These are phyloP conservation scores for Aureoboletus auriporus DNA, from an alignment of 768 basidiomycete genomes.

Conservation along the genomic window DNA sequence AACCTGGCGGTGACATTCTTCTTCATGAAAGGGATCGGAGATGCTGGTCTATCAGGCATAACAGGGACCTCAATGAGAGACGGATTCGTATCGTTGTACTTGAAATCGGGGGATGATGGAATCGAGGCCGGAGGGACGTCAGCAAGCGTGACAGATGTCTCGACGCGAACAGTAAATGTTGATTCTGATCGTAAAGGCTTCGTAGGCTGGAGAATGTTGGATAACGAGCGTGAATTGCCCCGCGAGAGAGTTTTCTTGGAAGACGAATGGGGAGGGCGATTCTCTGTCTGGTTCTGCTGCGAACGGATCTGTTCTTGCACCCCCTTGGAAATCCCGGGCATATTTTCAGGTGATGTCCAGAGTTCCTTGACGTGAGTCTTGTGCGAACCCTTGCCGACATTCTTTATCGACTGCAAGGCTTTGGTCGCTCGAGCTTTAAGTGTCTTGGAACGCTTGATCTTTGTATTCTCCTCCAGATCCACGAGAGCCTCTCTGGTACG, in stretches of 20 bases:
- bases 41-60: slow-evolving; percentile 24
- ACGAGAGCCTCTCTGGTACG: slow-evolving; percentile 27
- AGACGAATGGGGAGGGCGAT: slow-evolving; percentile 11
- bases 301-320: slow-evolving; percentile 21
- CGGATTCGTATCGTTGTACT: slow-evolving; percentile 24
- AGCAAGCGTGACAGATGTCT: slow-evolving; percentile 18
- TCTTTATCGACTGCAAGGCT: slow-evolving; percentile 45
- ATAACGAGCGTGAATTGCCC: slow-evolving; percentile 30
- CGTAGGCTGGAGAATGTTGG: slow-evolving; percentile 20
- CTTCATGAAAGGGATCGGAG: slow-evolving; percentile 33
- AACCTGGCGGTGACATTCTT: slow-evolving; percentile 25
- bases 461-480: slow-evolving; percentile 23
- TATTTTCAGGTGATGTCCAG: slow-evolving; percentile 28
- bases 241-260: slow-evolving; percentile 26
- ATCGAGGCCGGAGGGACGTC: slow-evolving; percentile 8
- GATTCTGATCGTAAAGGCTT: slow-evolving; percentile 27
- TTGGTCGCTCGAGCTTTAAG: slow-evolving; percentile 45
- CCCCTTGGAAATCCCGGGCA: slow-evolving; percentile 25
- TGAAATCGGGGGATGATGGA: slow-evolving; percentile 6
- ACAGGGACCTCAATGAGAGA: slow-evolving; percentile 14
- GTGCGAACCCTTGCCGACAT: slow-evolving; percentile 32
- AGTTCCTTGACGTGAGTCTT: slow-evolving; percentile 40
- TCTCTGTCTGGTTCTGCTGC: slow-evolving; percentile 11
- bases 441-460: slow-evolving; percentile 36
- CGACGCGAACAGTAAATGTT: slow-evolving; percentile 21